phyloP scores from a whole-genome alignment of 2,329 filamentous ascomycete genomes.

The Gyromitra esculenta region DNA sequence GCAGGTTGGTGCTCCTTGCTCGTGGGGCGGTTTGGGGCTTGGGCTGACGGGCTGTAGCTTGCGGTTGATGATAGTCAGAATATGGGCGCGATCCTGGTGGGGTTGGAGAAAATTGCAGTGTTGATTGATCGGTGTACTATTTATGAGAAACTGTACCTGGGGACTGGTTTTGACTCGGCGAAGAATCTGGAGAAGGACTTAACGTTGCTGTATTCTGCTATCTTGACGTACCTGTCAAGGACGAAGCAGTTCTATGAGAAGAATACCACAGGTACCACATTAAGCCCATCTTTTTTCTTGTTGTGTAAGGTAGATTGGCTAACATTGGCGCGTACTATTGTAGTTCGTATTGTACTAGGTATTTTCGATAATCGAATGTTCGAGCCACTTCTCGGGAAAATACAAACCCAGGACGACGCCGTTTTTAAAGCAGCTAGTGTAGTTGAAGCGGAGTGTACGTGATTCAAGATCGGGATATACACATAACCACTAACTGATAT shows the following conservation, averaged over 20 bases:
- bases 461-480: background rate
- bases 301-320: background rate
- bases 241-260: slow-evolving; percentile 25
- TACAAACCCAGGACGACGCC: slow-evolving; percentile 40
- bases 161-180: slow-evolving; percentile 1
- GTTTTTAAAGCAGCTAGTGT: slow-evolving; percentile 10
- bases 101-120: slow-evolving; percentile 48
- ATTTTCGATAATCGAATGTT: slow-evolving; percentile 8
- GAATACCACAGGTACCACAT: slow-evolving; percentile 30
- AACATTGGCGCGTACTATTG: background rate
- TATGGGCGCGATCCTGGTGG: slow-evolving; percentile 50
- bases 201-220: slow-evolving; percentile 51
- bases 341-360: slow-evolving; percentile 6
- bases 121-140: slow-evolving; percentile 54
- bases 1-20: slow-evolving; percentile 42
- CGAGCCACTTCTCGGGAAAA: slow-evolving; percentile 36
- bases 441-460: slow-evolving; percentile 36
- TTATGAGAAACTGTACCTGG: slow-evolving; percentile 53
- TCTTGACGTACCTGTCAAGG: slow-evolving; percentile 49
- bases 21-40: background rate
- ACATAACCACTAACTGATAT: background rate
- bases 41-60: background rate
- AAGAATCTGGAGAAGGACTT: slow-evolving; percentile 47
- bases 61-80: slow-evolving; percentile 39
- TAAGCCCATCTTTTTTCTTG: background rate